Evolutionary conservation across 495 filamentous ascomycete genomes (phyloP).

Genomic region (Penicillium paxilli): DNA sequence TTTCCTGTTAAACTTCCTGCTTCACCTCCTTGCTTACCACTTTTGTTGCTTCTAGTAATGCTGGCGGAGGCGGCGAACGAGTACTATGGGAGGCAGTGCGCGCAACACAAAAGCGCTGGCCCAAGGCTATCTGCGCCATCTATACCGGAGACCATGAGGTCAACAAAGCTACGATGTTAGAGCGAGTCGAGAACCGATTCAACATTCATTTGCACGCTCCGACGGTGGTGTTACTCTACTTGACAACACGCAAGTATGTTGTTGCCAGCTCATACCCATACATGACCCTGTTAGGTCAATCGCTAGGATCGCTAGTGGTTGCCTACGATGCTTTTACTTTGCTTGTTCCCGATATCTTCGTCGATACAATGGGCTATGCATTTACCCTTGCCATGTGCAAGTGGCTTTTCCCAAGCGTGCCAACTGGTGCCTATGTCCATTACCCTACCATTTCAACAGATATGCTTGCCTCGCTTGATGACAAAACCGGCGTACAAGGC

Average conservation of each 20-base stretch:
- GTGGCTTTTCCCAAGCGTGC: conserved; percentile 75
- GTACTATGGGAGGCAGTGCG: conserved; percentile 95
- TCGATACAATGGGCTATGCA: conserved; percentile 98
- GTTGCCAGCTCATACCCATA: conserved; percentile 81
- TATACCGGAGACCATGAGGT: conserved; percentile 95
- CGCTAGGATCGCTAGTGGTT: conserved; percentile 79
- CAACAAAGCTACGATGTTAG: conserved; percentile 73
- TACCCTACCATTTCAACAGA: conserved; percentile 98
- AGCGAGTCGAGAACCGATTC: conserved; percentile 82
- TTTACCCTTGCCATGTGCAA: conserved; percentile 83
- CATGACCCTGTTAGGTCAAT: conserved; percentile 94
- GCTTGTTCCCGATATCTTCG: conserved; percentile 87
- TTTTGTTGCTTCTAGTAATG: conserved; percentile 67
- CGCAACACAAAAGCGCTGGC: conserved; percentile 87
- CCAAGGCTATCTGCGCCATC: conserved; percentile 81
- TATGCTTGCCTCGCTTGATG: conserved; percentile 84
- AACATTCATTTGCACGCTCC: conserved; percentile 87
- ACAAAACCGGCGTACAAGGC: conserved; percentile 64
- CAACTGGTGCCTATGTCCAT: conserved; percentile 92
- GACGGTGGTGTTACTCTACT: conserved; percentile 83
- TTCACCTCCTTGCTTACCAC: neutral
- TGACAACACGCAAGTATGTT: conserved; percentile 83
- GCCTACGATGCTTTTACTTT: conserved; percentile 93
- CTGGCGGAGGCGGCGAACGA: conserved; percentile 92
- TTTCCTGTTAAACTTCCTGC: neutral